Evolutionary conservation across 495 filamentous ascomycete species (phyloP).

Genomic region (Neurospora sp.): DNA sequence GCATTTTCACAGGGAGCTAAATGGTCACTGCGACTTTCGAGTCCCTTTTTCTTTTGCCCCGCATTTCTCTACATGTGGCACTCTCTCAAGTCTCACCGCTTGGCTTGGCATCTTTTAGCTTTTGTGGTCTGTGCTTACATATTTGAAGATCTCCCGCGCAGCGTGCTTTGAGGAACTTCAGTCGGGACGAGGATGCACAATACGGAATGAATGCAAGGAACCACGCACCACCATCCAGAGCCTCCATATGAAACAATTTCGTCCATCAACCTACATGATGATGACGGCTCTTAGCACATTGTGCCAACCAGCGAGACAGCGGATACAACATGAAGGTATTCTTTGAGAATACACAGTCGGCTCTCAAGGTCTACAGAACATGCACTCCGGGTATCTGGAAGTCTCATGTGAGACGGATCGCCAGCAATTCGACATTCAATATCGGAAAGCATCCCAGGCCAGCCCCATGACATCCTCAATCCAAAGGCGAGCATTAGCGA

Average conservation of each 20-base stretch:
- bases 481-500: background rate
- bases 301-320: background rate
- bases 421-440: background rate
- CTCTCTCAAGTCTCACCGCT: conserved; percentile 6
- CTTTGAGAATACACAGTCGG: background rate
- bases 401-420: background rate
- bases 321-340: background rate
- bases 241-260: background rate
- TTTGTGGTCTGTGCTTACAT: background rate
- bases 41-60: conserved; percentile 1
- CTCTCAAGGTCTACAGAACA: background rate
- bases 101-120: background rate
- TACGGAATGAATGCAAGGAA: background rate
- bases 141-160: background rate
- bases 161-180: background rate
- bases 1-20: background rate
- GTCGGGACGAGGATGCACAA: background rate
- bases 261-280: background rate
- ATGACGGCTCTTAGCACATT: background rate
- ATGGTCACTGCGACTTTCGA: background rate
- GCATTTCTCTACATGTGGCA: conserved; percentile 4
- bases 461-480: background rate
- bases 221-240: background rate
- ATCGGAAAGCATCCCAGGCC: background rate
- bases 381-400: background rate